Conservation (phyloP, 208 protist genomes). For the Crithidia thermophila region DNA sequence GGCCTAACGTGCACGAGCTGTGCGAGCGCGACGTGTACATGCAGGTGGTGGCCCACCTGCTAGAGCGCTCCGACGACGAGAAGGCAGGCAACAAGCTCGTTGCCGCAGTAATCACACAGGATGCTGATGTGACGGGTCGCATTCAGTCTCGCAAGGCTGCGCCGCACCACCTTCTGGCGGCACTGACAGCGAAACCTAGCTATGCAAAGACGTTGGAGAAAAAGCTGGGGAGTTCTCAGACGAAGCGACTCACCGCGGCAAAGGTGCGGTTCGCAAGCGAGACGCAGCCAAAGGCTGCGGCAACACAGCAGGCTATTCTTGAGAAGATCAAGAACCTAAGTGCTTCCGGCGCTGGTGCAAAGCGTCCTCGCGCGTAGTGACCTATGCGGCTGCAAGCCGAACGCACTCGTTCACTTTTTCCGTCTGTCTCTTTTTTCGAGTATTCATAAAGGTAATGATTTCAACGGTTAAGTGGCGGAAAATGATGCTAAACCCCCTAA, state of each 20-base stretch:
- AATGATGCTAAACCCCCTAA: too few species aligned
- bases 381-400: too few species aligned
- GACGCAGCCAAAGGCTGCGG: slow-evolving; percentile 55
- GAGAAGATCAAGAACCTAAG: slow-evolving; percentile 59
- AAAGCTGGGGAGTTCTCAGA: slow-evolving; percentile 39
- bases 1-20: slow-evolving; percentile 52
- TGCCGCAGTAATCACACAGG: slow-evolving; percentile 37
- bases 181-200: slow-evolving; percentile 42
- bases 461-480: too few species aligned
- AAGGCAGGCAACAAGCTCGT: slow-evolving; percentile 43
- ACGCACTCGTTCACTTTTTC: too few species aligned
- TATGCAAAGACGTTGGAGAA: slow-evolving; percentile 52
- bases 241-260: slow-evolving; percentile 55
- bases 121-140: slow-evolving; percentile 51
- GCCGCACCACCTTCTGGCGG: slow-evolving; percentile 58
- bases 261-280: slow-evolving; percentile 64
- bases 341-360: slow-evolving; percentile 5
- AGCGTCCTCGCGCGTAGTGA: slow-evolving; percentile 30
- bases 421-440: slow-evolving; percentile 6
- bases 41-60: slow-evolving; percentile 46
- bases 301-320: slow-evolving; percentile 64
- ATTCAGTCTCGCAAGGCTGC: slow-evolving; percentile 56
- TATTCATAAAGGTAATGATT: too few species aligned
- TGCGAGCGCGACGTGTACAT: slow-evolving; percentile 48
- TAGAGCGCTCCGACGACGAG: slow-evolving; percentile 40